These are phyloP conservation scores for Raphanus hybrid DNA, from an alignment of 441 rosid species.

Conservation along the genomic window DNA sequence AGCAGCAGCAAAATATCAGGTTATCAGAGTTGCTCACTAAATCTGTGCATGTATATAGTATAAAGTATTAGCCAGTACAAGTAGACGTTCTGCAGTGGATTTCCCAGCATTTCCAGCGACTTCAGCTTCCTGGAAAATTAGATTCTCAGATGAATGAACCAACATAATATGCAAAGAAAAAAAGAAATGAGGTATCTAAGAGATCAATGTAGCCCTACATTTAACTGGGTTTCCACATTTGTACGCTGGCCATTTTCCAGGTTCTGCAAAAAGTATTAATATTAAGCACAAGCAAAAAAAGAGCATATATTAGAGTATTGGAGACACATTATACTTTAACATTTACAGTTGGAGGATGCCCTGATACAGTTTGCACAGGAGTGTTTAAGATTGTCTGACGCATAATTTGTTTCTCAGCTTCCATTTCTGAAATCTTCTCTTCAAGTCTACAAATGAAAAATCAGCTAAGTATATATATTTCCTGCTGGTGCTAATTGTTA, in stretches of 20 bases:
- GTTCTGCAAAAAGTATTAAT: constrained; percentile 52
- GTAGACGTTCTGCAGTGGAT: constrained; percentile 78
- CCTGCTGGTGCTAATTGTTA: constrained; percentile 3
- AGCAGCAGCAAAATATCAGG: constrained; percentile 38
- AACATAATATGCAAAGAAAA: constrained; percentile 9
- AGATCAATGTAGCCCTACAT: constrained; percentile 48
- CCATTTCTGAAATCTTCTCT: constrained; percentile 87
- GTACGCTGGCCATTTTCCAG: constrained; percentile 77
- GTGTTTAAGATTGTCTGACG: constrained; percentile 65
- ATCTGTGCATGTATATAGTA: constrained; percentile 15
- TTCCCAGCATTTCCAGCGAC: constrained; percentile 73
- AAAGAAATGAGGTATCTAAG: constrained; percentile 18
- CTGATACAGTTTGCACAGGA: constrained; percentile 58
- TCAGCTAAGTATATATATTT: background rate
- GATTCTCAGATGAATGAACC: constrained; percentile 33
- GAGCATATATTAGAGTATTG: background rate
- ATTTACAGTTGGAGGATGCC: constrained; percentile 54
- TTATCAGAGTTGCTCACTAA: constrained; percentile 23
- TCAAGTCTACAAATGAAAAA: constrained; percentile 67
- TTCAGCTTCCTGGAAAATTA: constrained; percentile 63
- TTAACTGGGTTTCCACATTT: constrained; percentile 54
- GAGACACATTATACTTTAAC: constrained; percentile 50
- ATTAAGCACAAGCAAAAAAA: constrained; percentile 18
- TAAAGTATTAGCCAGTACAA: constrained; percentile 51
- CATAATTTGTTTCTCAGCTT: constrained; percentile 81